These are phyloP conservation scores for Magnolia sinica DNA, from an alignment of 164 flowering plant species.

Conservation along the genomic window DNA sequence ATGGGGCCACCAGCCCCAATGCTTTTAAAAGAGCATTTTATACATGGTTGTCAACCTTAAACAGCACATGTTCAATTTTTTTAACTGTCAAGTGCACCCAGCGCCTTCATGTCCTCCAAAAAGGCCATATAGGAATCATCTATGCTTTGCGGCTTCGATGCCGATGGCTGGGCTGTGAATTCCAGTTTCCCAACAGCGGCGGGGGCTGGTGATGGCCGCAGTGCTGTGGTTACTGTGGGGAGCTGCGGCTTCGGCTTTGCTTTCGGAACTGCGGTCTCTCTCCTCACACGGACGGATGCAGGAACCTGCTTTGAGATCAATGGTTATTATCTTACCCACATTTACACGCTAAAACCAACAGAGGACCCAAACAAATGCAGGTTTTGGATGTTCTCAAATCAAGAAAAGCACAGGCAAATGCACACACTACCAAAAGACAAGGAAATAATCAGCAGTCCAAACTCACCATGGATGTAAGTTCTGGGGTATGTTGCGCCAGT, in stretches of 20 bases:
- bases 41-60: background rate
- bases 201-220: slow-evolving; percentile 35
- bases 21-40: background rate
- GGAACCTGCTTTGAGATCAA: slow-evolving; percentile 56
- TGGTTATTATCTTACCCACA: background rate
- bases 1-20: background rate
- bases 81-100: slow-evolving; percentile 86
- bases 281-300: slow-evolving; percentile 96
- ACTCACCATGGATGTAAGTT: slow-evolving; percentile 95
- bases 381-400: background rate
- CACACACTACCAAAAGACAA: background rate
- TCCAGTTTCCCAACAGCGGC: slow-evolving; percentile 37
- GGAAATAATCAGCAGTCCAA: background rate
- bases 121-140: slow-evolving; percentile 94
- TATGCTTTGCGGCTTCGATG: slow-evolving; percentile 63
- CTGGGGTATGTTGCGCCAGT: slow-evolving; percentile 99
- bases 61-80: background rate
- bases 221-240: slow-evolving; percentile 23
- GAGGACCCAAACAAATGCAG: background rate
- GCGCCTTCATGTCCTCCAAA: slow-evolving; percentile 97
- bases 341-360: background rate
- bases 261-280: slow-evolving; percentile 71
- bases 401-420: background rate
- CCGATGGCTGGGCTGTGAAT: slow-evolving; percentile 36
- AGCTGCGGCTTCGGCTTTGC: slow-evolving; percentile 56